Conservation (phyloP, 169 alveolate species). For the Neospora caninum region DNA sequence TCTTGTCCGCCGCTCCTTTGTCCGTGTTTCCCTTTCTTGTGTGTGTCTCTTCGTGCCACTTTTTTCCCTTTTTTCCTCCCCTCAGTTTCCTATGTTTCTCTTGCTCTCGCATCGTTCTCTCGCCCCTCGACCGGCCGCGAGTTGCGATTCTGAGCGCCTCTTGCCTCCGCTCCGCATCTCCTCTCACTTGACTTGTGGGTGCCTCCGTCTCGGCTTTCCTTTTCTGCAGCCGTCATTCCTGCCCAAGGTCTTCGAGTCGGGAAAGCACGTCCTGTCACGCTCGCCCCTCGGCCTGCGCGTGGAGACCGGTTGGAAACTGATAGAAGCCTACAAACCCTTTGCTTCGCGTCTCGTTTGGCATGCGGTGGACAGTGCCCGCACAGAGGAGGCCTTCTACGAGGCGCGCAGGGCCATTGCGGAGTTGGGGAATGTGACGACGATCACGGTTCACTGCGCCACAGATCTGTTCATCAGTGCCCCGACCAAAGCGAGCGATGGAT, state of each 20-base stretch:
- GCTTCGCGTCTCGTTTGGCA: slow-evolving; percentile 61
- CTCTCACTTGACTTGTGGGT: not conserved
- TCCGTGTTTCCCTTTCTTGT: too few relatives aligned
- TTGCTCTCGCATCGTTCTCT: too few relatives aligned
- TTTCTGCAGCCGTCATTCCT: slow-evolving; percentile 53
- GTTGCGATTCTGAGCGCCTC: too few relatives aligned
- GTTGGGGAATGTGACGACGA: slow-evolving; percentile 51
- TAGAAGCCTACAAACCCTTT: slow-evolving; percentile 49
- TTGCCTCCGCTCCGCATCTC: not conserved
- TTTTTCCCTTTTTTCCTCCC: not conserved
- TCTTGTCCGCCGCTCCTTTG: too few relatives aligned
- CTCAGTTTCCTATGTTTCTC: not conserved
- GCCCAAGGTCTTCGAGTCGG: slow-evolving; percentile 47
- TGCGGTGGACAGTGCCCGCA: slow-evolving; percentile 58
- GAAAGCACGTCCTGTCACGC: slow-evolving; percentile 68
- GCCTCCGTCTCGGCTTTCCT: not conserved
- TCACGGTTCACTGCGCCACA: slow-evolving; percentile 52
- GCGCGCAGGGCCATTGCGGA: slow-evolving; percentile 44
- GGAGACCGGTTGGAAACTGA: slow-evolving; percentile 42
- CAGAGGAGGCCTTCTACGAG: slow-evolving; percentile 61
- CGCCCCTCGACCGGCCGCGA: too few relatives aligned
- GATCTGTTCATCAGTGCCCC: slow-evolving; percentile 7
- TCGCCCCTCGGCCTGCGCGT: slow-evolving; percentile 57
- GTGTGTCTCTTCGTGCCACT: too few relatives aligned
- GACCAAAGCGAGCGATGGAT: not conserved